Percentiles rank a stretch among this genome's conserved stretches.
These are phyloP conservation scores for Naematelia encephala DNA, from an alignment of 768 basidiomycete species.

Conservation along the genomic window DNA sequence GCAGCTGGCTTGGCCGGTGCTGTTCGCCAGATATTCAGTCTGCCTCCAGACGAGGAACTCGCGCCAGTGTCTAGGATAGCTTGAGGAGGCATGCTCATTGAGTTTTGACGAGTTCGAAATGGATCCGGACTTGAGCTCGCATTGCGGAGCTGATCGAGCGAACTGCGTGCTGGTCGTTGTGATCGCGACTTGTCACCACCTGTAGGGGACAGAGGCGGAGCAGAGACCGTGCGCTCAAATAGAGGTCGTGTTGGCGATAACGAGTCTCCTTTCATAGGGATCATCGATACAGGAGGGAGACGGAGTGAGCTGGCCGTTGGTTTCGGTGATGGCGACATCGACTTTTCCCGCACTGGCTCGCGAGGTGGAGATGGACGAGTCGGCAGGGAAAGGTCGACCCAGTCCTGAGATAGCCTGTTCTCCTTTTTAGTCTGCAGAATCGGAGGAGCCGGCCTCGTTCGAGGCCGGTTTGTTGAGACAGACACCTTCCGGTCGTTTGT, in stretches of 20 bases:
- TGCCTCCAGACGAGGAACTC: neutral
- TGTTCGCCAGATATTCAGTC: slow-evolving; percentile 7
- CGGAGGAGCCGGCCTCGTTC: too few relatives aligned
- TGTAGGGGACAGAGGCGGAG: slow-evolving; percentile 25
- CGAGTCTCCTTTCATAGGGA: slow-evolving; percentile 30
- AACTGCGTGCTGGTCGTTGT: slow-evolving; percentile 13
- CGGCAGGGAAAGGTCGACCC: slow-evolving; percentile 24
- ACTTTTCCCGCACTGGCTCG: neutral
- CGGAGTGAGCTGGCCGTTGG: neutral
- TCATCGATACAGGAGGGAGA: slow-evolving; percentile 18
- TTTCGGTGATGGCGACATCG: neutral
- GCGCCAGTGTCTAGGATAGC: slow-evolving; percentile 14
- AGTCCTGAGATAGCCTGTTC: slow-evolving; percentile 36
- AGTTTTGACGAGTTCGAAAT: slow-evolving; percentile 16
- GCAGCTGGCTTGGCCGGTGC: slow-evolving; percentile 9
- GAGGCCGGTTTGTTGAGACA: too few relatives aligned
- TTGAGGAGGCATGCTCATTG: slow-evolving; percentile 28
- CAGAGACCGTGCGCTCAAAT: slow-evolving; percentile 32
- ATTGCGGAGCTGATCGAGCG: slow-evolving; percentile 31
- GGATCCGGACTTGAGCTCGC: slow-evolving; percentile 18
- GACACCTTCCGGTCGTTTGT: too few relatives aligned
- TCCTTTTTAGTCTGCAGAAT: slow-evolving; percentile 17
- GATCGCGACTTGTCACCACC: neutral
- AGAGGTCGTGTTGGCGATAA: slow-evolving; percentile 20
- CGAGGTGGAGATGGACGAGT: neutral